These are phyloP conservation scores for Lithospermum erythrorhizon DNA, from an alignment of 257 asterid genomes.

Conservation along the genomic window DNA sequence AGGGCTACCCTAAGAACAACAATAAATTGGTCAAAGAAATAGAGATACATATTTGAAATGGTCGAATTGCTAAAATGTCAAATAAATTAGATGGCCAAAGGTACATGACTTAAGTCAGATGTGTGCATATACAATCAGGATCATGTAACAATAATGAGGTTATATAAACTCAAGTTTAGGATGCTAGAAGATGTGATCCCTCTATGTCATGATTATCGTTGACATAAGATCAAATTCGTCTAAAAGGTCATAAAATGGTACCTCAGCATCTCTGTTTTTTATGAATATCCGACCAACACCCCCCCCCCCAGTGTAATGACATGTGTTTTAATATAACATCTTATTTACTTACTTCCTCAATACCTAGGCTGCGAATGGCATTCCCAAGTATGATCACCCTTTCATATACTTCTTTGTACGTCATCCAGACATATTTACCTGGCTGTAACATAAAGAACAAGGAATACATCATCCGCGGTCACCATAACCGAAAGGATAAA, in stretches of 20 bases:
- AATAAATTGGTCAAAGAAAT: conserved; percentile 14
- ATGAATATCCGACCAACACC: too few species aligned
- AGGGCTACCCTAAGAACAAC: conserved; percentile 56
- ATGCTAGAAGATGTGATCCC: too few species aligned
- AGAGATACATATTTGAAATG: conserved; percentile 7
- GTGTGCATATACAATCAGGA: too few species aligned
- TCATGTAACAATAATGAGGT: too few species aligned
- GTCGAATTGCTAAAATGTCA: neutral
- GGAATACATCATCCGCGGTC: conserved; percentile 1
- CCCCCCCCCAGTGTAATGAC: neutral
- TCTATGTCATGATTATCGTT: too few species aligned
- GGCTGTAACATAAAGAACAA: conserved; percentile 41
- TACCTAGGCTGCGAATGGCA: conserved; percentile 68
- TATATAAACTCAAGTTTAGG: too few species aligned
- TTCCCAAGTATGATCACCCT: conserved; percentile 69
- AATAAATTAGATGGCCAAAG: too few species aligned
- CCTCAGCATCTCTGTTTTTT: neutral
- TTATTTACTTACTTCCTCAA: conserved; percentile 53
- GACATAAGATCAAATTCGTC: too few species aligned
- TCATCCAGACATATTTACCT: conserved; percentile 71
- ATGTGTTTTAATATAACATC: neutral
- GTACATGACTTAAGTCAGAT: too few species aligned
- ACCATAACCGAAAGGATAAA: neutral
- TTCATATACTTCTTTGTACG: conserved; percentile 77
- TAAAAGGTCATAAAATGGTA: too few species aligned